Percentiles rank a stretch among this genome's conserved stretches.
phyloP scores from a whole-genome alignment of 306 rosid genomes.

The Sphenostylis stenocarpa region DNA sequence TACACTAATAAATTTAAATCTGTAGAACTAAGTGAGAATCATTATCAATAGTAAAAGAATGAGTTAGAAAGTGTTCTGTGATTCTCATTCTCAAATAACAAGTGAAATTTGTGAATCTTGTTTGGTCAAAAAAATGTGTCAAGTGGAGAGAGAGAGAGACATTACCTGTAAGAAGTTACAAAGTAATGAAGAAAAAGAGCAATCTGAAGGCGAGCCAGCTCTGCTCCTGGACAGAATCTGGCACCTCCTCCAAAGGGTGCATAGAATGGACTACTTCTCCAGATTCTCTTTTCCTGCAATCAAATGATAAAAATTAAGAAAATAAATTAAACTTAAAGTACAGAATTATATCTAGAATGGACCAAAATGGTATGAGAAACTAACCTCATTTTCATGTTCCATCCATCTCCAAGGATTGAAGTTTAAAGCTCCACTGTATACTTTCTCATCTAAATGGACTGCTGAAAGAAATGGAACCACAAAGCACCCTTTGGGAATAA shows the following conservation, averaged over 20 bases:
- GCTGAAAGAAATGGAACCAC: constrained; percentile 97
- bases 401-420: constrained; percentile 99
- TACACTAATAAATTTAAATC: too few relatives aligned
- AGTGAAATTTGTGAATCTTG: background rate
- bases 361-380: constrained; percentile 10
- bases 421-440: constrained; percentile 58
- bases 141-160: background rate
- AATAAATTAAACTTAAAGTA: background rate
- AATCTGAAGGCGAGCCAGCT: constrained; percentile 87
- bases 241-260: constrained; percentile 97
- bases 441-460: constrained; percentile 84
- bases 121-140: background rate
- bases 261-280: constrained; percentile 78
- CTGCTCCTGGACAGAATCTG: constrained; percentile 95
- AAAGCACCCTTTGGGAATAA: constrained; percentile 85
- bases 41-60: too few relatives aligned
- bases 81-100: background rate
- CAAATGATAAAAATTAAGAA: background rate
- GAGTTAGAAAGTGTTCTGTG: too few relatives aligned
- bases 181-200: constrained; percentile 83
- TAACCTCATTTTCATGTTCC: constrained; percentile 75
- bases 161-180: constrained; percentile 63
- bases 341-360: background rate
- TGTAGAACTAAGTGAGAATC: too few relatives aligned
- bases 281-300: constrained; percentile 74